These are phyloP conservation scores for Oryza meyeriana DNA, from an alignment of 176 grass and related monocot species.

Conservation along the genomic window DNA sequence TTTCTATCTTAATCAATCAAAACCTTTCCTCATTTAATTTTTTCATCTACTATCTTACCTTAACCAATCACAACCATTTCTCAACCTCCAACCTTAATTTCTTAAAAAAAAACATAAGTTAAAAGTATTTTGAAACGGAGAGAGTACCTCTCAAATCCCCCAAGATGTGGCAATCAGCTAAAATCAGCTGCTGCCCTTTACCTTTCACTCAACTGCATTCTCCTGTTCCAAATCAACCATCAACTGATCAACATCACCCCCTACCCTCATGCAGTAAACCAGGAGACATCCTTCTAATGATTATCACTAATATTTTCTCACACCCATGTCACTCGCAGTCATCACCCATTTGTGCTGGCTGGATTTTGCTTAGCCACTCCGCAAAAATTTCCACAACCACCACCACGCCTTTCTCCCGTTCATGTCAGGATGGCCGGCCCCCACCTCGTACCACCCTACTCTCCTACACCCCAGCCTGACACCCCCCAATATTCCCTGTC, in stretches of 20 bases:
- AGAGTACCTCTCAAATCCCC: too few relatives aligned
- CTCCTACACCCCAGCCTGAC: background rate
- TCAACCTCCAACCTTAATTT: too few relatives aligned
- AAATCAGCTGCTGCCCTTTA: background rate
- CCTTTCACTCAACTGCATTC: constrained; percentile 14
- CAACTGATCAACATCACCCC: background rate
- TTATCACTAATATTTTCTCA: background rate
- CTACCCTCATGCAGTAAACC: background rate
- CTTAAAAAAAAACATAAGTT: too few relatives aligned
- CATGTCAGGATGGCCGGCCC: constrained; percentile 1
- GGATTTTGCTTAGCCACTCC: constrained; percentile 37
- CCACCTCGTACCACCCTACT: background rate
- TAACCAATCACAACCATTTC: too few relatives aligned
- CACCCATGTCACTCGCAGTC: constrained; percentile 16
- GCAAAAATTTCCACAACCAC: constrained; percentile 30
- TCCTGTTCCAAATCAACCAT: background rate
- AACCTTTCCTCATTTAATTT: too few relatives aligned
- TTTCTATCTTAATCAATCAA: too few relatives aligned
- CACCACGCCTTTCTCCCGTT: background rate
- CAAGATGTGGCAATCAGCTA: background rate
- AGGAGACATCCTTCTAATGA: constrained; percentile 26
- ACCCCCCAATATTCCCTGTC: constrained; percentile 39
- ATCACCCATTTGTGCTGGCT: background rate
- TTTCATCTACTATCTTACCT: too few relatives aligned
- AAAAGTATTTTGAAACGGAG: too few relatives aligned